Base-by-base conservation (phyloP, 148 eudicot genomes). In the Diospyros kaki region DNA sequence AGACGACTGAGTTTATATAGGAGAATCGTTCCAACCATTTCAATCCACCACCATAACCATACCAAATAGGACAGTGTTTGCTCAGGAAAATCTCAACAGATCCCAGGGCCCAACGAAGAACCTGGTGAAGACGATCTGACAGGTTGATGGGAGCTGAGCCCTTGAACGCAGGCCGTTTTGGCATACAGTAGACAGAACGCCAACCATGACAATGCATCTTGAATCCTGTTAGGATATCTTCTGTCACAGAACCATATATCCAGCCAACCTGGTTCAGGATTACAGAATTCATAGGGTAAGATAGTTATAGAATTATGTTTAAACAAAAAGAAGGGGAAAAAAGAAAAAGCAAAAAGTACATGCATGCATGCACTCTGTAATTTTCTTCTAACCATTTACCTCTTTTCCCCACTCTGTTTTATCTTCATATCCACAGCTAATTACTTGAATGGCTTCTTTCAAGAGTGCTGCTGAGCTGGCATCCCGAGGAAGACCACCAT, bases 331-430 rank as follows among this genome's bases (percentile, higher is more conserved):
- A n/a, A 28, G 28, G 28, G 28, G 28, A 28, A 28, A 28, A 28
- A 28, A 28, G 28, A 28, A 28, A 28, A 28, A 28, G 28, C 0
- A 28, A 28, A 28, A 28, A 28, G 28, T 28, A 28, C 28, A 28
- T 28, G 52, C 52, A 8, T 1, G 52, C 8, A 8, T 48, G 4
- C 8, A 4, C 8, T 48, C 0, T 48, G 4, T 48, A 4, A 4
- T 41, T 41, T 39, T 39, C 45, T 8, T 60, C 17, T 10, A 17
- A 62, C n/a, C 5, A n/a, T 54, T 38, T 81, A 87, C 90, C 88
- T 87, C 90, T 87, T 85, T 87, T 77, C 90, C 90, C 90, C 90
- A 87, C 61, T 87, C 90, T 1, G 90, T 81, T 77, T 87, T 87
- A 61, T 83, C 88, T 77, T 87, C 90, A 14, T 87, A 87, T 50